Evolutionary conservation across 1,284 basidiomycete species (phyloP).

Genomic region (Ustilago tritici): DNA sequence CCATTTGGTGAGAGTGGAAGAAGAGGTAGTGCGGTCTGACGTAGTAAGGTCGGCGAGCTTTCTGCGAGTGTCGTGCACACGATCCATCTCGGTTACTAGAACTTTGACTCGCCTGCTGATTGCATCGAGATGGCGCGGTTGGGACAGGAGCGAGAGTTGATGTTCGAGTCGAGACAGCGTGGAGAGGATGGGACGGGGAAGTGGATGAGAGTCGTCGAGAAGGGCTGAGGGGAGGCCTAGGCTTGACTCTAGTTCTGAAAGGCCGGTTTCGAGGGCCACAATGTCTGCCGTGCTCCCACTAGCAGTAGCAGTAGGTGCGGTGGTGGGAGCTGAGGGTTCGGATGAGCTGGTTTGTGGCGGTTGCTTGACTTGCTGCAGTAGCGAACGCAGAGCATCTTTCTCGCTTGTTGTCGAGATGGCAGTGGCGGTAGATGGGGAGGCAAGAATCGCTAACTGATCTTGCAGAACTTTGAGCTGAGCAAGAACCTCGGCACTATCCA

Average conservation of each 20-base stretch:
- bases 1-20: constrained; percentile 31
- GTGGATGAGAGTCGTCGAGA: constrained; percentile 58
- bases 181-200: constrained; percentile 83
- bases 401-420: neutral
- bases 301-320: neutral
- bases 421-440: constrained; percentile 4
- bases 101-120: constrained; percentile 93
- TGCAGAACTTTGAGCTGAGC: constrained; percentile 39
- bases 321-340: neutral
- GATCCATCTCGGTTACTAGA: constrained; percentile 90
- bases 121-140: constrained; percentile 96
- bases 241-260: constrained; percentile 46
- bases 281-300: constrained; percentile 11
- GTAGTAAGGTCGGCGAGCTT: constrained; percentile 68
- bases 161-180: constrained; percentile 84
- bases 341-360: neutral
- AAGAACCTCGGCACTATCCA: constrained; percentile 27
- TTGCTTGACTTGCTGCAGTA: constrained; percentile 29
- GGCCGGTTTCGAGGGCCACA: constrained; percentile 36
- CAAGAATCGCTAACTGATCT: constrained; percentile 30
- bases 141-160: constrained; percentile 87
- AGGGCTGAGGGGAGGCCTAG: constrained; percentile 48
- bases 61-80: constrained; percentile 75
- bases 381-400: constrained; percentile 15
- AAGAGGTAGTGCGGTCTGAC: neutral